Evolutionary conservation across 805 yeast genomes (phyloP), one percentile per base, ranked within the genome.

Genomic region (Sungouiella thailandica): DNA sequence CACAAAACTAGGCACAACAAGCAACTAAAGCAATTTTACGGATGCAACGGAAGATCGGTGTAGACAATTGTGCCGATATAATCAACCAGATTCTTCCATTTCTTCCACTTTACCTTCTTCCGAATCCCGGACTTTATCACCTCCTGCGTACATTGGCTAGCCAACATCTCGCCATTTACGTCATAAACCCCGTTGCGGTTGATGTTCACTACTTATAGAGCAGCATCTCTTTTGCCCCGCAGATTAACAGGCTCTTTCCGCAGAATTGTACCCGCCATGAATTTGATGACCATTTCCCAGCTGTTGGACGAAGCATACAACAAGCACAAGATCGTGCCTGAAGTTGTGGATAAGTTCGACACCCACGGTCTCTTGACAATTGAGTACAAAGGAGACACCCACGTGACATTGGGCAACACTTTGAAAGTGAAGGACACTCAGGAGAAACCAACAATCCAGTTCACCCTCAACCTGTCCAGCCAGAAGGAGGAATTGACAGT

Each of bases 401-500:
- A 76, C 36, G 96, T 86, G 22, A 74, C 88, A 1, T 61, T 85
- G 67, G 97, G 96, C 13, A 86, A 88, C 60, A 72, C 79, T 2
- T 64, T 89, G 35, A 56, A 66, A 26, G 80, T 76, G 5, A 69
- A 63, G 3, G 82, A 78, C 29, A 79, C 96, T 17, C 94, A 83
- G 59, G 46, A 57, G n/a, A 50, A 47, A 28, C 96, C 96, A 23
- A 47, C 57, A 20, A 66, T 88, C 36, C 82, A 80, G 43, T 78
- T 83, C 59, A 76, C 88, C 11, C 63, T 78, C 41, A 68, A 70
- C 44, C 61, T 71, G 24, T 65, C 71, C 12, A 61, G 65, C 24
- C 58, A 62, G 34, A 69, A 70, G 27, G 53, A 58, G 14, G 68
- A 66, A 23, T 47, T 68, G 43, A 68, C 65, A 41, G 60, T 72